Base-by-base conservation (phyloP, 2,329 filamentous ascomycete genomes). In the Colletotrichum acutatum region DNA sequence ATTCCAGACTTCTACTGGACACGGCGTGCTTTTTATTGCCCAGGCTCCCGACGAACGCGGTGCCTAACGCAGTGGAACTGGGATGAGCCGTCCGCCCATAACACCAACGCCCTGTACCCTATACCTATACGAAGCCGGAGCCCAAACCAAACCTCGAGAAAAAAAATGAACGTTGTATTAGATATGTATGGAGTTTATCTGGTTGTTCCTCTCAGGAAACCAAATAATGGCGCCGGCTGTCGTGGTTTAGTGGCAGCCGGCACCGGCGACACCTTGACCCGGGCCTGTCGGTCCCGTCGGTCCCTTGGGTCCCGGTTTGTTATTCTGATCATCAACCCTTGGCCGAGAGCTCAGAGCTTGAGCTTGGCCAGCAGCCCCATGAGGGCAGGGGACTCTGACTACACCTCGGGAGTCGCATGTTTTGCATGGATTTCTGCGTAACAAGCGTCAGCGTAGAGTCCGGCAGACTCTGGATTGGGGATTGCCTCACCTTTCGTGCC, bases 351-450 rank as follows among this genome's bases (percentile, higher is more conserved):
- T 59, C 12, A 59, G 26, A 4, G 71, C 60, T 22, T 59, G 52
- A n/a, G 42, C 59, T 61, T 66, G 26, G 30, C 52, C 54, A 26
- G 66, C 66, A 37, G 34, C 32, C 19, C 60, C 30, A 30, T 73
- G 71, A 8, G 71, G 49, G 28, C 71, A 73, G 12, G 71, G 71
- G 24, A 73, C 60, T 61, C 71, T 73, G 60, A 73, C 71, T 16
- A 71, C 66, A 22, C 71, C 71, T 9, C 46, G 54, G 8, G 71
- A 73, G 19, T 49, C 71, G 6, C 71, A 73, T 37, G 60, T 66
- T 14, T 61, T 26, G 52, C 71, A 73, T 30, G 66, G 19, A 14
- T 65, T 60, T 22, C 71, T 71, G 34, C 9, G 7, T 37, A 6
- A 4, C 19, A 16, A 16, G n/a, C 28, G 28, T 72, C 37, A 68